phyloP scores from a whole-genome alignment of 1,284 basidiomycete species.

The Tremellales sp. region DNA sequence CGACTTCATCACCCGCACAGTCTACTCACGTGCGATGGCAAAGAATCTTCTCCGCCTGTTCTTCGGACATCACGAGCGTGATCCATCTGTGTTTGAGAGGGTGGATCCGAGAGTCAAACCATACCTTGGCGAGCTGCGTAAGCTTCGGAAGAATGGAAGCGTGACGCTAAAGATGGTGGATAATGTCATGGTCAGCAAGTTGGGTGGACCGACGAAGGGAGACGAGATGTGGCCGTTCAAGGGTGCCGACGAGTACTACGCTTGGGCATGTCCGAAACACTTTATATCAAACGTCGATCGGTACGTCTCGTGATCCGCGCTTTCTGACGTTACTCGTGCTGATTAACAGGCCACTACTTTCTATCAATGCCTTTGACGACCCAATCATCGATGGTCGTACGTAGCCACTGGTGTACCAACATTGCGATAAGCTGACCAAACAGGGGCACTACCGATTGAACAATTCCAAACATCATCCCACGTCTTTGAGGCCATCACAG shows the following conservation, averaged over 20 bases:
- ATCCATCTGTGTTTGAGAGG: conserved; percentile 26
- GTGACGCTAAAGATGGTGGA: conserved; percentile 46
- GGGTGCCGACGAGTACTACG: conserved; percentile 77
- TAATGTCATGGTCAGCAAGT: conserved; percentile 62
- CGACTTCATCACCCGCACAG: conserved; percentile 60
- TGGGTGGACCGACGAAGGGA: conserved; percentile 65
- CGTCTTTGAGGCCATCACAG: conserved; percentile 69
- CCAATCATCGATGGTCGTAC: conserved; percentile 66
- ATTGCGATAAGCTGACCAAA: background rate
- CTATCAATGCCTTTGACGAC: conserved; percentile 86
- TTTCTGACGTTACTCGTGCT: background rate
- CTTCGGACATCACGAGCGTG: conserved; percentile 55
- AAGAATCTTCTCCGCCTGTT: conserved; percentile 68
- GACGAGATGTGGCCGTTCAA: conserved; percentile 64
- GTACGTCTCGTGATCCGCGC: conserved; percentile 17
- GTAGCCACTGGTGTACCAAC: conserved; percentile 4
- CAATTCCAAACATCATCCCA: conserved; percentile 60
- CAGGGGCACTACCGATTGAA: conserved; percentile 50
- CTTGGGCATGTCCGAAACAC: conserved; percentile 55
- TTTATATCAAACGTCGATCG: conserved; percentile 40
- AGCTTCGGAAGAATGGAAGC: conserved; percentile 13
- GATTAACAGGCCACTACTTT: conserved; percentile 55
- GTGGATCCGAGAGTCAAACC: conserved; percentile 12
- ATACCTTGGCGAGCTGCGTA: conserved; percentile 16
- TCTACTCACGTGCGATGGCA: conserved; percentile 82